These are phyloP conservation scores for Cochlearia excelsa DNA, from an alignment of 345 rosid species.

Conservation along the genomic window DNA sequence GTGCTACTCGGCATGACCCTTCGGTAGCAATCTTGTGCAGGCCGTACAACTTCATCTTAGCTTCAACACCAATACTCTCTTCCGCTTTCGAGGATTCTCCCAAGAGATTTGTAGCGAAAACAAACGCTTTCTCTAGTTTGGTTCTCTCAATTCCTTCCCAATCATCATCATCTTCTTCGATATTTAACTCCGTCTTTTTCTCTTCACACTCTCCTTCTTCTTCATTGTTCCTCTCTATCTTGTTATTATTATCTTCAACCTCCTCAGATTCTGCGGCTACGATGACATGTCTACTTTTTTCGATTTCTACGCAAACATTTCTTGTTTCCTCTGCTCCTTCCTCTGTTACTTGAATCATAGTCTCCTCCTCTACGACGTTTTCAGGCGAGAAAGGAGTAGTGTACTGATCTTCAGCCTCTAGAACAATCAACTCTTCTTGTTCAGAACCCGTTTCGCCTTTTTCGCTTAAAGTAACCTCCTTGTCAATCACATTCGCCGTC, in stretches of 20 bases:
- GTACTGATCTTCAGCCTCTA: slow-evolving; percentile 8
- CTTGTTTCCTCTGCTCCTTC: slow-evolving; percentile 14
- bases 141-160: slow-evolving; percentile 96
- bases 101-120: slow-evolving; percentile 45
- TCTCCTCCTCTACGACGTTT: slow-evolving; percentile 24
- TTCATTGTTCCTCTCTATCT: slow-evolving; percentile 22
- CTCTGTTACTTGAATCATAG: background rate
- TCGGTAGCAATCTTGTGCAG: slow-evolving; percentile 88
- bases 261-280: slow-evolving; percentile 37
- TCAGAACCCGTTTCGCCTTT: too few species aligned
- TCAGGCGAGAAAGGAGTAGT: background rate
- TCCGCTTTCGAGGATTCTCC: slow-evolving; percentile 41
- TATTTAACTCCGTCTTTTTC: too few species aligned
- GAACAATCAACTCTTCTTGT: too few species aligned
- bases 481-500: slow-evolving; percentile 23
- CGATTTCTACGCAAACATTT: slow-evolving; percentile 20
- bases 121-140: slow-evolving; percentile 66
- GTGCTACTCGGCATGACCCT: slow-evolving; percentile 81
- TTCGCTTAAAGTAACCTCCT: too few species aligned
- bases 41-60: slow-evolving; percentile 63
- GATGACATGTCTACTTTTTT: slow-evolving; percentile 16
- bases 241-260: slow-evolving; percentile 27
- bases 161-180: slow-evolving; percentile 47
- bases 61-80: slow-evolving; percentile 44
- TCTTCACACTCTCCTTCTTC: too few species aligned